Evolutionary conservation across 2,329 filamentous ascomycete species (phyloP).

Genomic region (Monilinia fructicola): DNA sequence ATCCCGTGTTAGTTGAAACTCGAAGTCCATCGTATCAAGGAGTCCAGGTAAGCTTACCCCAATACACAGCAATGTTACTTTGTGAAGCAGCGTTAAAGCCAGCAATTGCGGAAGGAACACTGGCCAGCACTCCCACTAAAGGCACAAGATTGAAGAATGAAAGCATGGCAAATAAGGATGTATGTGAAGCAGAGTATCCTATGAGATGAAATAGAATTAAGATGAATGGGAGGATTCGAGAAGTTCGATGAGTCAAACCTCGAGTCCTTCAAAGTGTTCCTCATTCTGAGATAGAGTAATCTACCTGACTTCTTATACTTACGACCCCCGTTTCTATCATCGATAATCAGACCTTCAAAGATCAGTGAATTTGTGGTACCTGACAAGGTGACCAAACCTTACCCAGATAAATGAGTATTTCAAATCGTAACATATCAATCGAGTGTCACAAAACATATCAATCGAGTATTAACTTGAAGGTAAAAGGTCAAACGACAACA

Average conservation of each 20-base stretch:
- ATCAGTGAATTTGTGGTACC: neutral
- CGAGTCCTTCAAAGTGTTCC: neutral
- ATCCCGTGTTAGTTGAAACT: conserved; percentile 29
- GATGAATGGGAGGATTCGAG: neutral
- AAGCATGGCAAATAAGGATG: neutral
- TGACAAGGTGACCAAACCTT: neutral
- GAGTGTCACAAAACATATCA: neutral
- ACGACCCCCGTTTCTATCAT: too few relatives aligned
- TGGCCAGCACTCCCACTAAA: conserved; percentile 38
- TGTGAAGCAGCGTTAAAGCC: conserved; percentile 47
- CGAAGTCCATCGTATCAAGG: neutral
- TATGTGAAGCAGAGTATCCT: neutral
- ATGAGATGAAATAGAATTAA: neutral
- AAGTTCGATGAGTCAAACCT: neutral
- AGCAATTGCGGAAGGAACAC: conserved; percentile 41
- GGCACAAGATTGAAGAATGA: conserved; percentile 24
- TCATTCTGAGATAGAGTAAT: neutral
- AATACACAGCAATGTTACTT: conserved; percentile 64
- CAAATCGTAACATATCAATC: neutral
- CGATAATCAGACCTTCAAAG: neutral
- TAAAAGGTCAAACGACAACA: conserved; percentile 10
- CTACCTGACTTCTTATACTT: conserved; percentile 1
- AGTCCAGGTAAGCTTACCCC: conserved; percentile 49
- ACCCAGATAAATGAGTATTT: neutral
- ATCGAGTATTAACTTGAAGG: neutral